Conservation (phyloP, 192 early-diverging fungal species). For the Rhizophagus clarus region DNA sequence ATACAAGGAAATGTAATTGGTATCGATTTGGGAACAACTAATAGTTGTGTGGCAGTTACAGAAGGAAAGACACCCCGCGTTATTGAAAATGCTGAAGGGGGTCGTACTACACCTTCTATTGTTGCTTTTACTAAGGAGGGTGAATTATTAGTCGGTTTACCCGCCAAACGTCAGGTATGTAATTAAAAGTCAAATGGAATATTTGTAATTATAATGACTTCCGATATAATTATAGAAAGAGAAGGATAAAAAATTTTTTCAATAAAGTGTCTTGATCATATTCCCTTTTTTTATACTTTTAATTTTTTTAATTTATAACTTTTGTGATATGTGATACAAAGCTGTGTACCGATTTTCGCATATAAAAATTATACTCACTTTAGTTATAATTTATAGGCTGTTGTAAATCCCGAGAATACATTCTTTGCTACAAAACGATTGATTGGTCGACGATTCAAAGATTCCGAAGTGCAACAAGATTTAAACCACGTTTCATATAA, state of each 20-base stretch:
- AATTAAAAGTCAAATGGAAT: neutral
- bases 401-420: conserved; percentile 98
- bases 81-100: conserved; percentile 96
- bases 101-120: conserved; percentile 94
- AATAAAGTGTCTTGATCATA: neutral
- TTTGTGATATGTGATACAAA: neutral
- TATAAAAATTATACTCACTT: neutral
- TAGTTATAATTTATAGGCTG: conserved; percentile 54
- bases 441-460: conserved; percentile 92
- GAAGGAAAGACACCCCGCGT: conserved; percentile 97
- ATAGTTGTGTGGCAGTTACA: conserved; percentile 99
- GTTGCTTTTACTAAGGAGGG: conserved; percentile 96
- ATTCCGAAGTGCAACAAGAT: conserved; percentile 86
- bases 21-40: conserved; percentile 99
- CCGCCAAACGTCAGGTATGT: conserved; percentile 90
- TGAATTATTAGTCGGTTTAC: conserved; percentile 93
- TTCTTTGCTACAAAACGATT: conserved; percentile 96
- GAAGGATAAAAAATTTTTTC: neutral
- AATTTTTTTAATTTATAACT: no score
- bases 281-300: no score
- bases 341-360: neutral
- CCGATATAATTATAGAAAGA: neutral
- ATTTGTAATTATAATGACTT: neutral
- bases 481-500: conserved; percentile 91
- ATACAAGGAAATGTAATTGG: conserved; percentile 92